Evolutionary conservation across 1,139 yeast species (phyloP).

Genomic region (Kurtzmaniella quercitrusa): DNA sequence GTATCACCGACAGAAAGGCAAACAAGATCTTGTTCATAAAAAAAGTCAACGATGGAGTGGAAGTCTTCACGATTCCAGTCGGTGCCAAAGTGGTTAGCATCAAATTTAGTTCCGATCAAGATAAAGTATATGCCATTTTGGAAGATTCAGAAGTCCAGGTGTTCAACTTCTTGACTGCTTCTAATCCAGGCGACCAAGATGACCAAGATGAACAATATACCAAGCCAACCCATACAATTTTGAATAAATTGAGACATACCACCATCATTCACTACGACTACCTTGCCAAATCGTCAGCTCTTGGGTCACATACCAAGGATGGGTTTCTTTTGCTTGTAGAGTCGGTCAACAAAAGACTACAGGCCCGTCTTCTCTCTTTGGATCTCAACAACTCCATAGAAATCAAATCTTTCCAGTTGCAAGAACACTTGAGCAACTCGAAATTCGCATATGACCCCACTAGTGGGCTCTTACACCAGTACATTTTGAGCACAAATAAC

Average conservation of each 20-base stretch:
- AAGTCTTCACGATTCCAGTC: slow-evolving; percentile 19
- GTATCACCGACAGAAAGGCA: slow-evolving; percentile 45
- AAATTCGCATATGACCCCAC: slow-evolving; percentile 23
- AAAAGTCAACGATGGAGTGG: slow-evolving; percentile 20
- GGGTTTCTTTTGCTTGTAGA: slow-evolving; percentile 6
- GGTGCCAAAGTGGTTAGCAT: slow-evolving; percentile 28
- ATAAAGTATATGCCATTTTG: slow-evolving; percentile 35
- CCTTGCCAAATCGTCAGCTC: slow-evolving; percentile 12
- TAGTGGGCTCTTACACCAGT: slow-evolving; percentile 20
- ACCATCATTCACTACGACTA: slow-evolving; percentile 20
- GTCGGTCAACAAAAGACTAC: slow-evolving; percentile 5
- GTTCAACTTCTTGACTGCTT: slow-evolving; percentile 17
- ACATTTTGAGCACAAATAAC: slow-evolving; percentile 7
- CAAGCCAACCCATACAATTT: slow-evolving; percentile 1
- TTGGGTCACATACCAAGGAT: slow-evolving; percentile 4
- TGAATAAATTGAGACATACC: slow-evolving; percentile 4
- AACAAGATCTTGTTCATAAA: slow-evolving; percentile 36
- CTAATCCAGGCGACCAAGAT: neutral
- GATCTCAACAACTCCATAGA: slow-evolving; percentile 5
- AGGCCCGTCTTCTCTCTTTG: slow-evolving; percentile 5
- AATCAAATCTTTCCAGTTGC: slow-evolving; percentile 2
- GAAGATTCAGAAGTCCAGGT: slow-evolving; percentile 40
- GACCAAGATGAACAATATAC: neutral
- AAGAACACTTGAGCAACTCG: slow-evolving; percentile 5
- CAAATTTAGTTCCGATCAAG: slow-evolving; percentile 28